phyloP scores from a whole-genome alignment of 2,329 filamentous ascomycete genomes.

The Fusarium nanum region DNA sequence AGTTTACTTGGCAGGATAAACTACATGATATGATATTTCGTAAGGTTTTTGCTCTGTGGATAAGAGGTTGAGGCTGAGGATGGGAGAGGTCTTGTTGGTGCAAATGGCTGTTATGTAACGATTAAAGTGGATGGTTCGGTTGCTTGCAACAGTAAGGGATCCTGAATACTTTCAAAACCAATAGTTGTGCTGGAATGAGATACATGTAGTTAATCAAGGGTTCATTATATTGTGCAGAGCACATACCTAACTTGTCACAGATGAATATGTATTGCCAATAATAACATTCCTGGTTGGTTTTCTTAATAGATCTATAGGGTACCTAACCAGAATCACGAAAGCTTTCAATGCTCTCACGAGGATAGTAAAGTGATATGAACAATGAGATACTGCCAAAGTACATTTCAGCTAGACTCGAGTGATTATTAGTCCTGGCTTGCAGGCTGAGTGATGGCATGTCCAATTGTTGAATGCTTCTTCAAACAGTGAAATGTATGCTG shows the following conservation, averaged over 20 bases:
- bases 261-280: not conserved
- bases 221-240: not conserved
- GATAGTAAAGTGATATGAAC: accelerated
- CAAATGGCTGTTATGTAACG: too few relatives aligned
- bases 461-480: not conserved
- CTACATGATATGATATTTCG: not conserved
- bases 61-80: not conserved
- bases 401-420: not conserved
- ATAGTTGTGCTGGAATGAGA: not conserved
- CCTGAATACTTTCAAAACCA: not conserved
- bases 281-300: not conserved
- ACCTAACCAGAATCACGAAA: not conserved
- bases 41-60: not conserved
- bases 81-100: not conserved
- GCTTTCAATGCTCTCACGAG: not conserved
- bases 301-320: not conserved
- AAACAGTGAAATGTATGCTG: not conserved
- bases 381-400: not conserved
- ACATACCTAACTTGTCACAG: not conserved
- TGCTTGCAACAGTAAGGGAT: not conserved
- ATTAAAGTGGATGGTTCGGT: not conserved
- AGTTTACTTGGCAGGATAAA: too few relatives aligned
- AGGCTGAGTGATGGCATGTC: not conserved
- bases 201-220: accelerated
- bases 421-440: not conserved